Evolutionary conservation across 2,329 filamentous ascomycete genomes (phyloP).

Genomic region (Ophiostoma angusticollis): DNA sequence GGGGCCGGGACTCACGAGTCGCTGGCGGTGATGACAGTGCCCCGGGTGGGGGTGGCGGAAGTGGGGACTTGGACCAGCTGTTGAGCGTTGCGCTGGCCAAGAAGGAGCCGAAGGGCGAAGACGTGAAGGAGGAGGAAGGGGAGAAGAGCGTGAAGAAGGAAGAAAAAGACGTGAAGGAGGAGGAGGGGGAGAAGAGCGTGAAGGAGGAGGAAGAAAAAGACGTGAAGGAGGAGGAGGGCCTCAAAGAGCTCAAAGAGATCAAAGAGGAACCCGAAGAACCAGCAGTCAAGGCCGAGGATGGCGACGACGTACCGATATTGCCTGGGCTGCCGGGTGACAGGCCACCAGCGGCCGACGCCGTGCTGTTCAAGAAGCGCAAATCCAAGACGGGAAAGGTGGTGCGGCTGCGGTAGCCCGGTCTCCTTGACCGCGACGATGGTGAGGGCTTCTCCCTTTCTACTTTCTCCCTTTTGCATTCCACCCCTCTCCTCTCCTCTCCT

Average conservation of each 20-base stretch:
- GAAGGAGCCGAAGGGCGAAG: conserved; percentile 19
- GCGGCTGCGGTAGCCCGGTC: too few relatives aligned
- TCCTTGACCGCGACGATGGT: too few relatives aligned
- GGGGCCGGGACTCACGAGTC: conserved; percentile 41
- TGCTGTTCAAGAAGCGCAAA: conserved; percentile 74
- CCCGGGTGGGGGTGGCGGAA: conserved; percentile 20
- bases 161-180: conserved; percentile 17
- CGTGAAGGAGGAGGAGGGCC: conserved; percentile 13
- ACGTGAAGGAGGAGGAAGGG: conserved; percentile 15
- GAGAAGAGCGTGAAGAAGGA: conserved; percentile 18
- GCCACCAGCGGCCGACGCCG: conserved; percentile 21
- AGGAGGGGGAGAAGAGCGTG: background rate
- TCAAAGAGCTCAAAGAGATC: background rate
- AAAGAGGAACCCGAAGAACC: background rate
- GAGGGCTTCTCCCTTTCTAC: too few relatives aligned
- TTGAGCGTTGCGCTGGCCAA: conserved; percentile 27
- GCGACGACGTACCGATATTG: too few relatives aligned
- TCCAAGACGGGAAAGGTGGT: conserved; percentile 52
- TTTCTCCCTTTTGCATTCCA: too few relatives aligned
- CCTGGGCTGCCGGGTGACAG: too few relatives aligned
- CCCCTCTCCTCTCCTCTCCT: too few relatives aligned
- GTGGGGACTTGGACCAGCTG: conserved; percentile 50
- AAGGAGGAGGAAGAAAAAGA: background rate
- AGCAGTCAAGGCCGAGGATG: background rate
- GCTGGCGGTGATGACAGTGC: conserved; percentile 26